phyloP scores from a whole-genome alignment of 495 filamentous ascomycete genomes.

The Barbatosphaeria neglecta region DNA sequence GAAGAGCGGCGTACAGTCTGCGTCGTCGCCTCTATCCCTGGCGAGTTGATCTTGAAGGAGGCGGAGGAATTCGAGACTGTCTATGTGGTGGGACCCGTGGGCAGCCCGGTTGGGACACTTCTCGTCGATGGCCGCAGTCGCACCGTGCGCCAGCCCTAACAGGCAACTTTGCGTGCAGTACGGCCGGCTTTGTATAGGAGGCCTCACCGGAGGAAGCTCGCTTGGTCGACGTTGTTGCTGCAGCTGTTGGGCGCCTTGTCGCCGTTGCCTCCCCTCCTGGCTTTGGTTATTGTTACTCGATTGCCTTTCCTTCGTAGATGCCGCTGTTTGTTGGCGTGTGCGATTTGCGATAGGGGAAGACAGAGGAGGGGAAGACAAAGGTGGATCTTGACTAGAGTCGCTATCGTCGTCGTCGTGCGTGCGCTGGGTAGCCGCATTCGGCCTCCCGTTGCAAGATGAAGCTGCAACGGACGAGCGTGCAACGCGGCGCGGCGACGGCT shows the following conservation, averaged over 20 bases:
- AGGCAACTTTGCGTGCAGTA: slow-evolving; percentile 37
- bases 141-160: slow-evolving; percentile 17
- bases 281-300: too few relatives aligned
- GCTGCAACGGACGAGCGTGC: slow-evolving; percentile 16
- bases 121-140: slow-evolving; percentile 23
- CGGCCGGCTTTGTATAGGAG: slow-evolving; percentile 14
- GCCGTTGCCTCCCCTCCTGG: slow-evolving; percentile 2
- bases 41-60: slow-evolving; percentile 19
- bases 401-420: slow-evolving; percentile 9
- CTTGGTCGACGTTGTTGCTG: slow-evolving; percentile 3
- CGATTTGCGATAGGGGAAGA: too few relatives aligned
- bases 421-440: background rate
- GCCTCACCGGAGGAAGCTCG: background rate
- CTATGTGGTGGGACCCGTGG: slow-evolving; percentile 17
- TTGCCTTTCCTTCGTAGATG: too few relatives aligned
- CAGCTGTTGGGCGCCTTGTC: slow-evolving; percentile 10
- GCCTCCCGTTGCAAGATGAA: slow-evolving; percentile 6
- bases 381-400: too few relatives aligned
- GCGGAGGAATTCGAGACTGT: slow-evolving; percentile 8
- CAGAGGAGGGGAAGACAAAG: too few relatives aligned
- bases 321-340: too few relatives aligned
- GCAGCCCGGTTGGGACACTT: slow-evolving; percentile 24
- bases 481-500: slow-evolving; percentile 13
- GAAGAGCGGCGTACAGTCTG: slow-evolving; percentile 28
- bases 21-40: slow-evolving; percentile 15